Evolutionary conservation across 345 rosid species (phyloP).

Genomic region (Boechera divaricarpa): DNA sequence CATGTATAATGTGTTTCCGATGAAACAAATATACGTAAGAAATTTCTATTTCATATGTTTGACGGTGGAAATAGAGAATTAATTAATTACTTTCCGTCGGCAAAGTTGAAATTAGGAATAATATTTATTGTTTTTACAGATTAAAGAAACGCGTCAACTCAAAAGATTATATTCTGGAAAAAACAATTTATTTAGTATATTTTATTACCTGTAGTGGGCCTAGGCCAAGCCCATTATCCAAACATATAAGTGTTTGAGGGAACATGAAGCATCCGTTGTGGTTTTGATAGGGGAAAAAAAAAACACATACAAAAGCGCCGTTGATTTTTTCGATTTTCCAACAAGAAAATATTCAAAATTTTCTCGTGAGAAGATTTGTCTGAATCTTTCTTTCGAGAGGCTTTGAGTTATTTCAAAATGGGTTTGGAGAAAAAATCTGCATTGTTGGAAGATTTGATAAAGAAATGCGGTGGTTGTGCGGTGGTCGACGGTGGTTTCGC

Average conservation of each 20-base stretch:
- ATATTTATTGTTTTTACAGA: slow-evolving; percentile 17
- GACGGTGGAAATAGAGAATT: slow-evolving; percentile 40
- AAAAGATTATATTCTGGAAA: not conserved
- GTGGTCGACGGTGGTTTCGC: slow-evolving; percentile 96
- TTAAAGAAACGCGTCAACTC: slow-evolving; percentile 37
- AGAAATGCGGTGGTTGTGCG: slow-evolving; percentile 85
- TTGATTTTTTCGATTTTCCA: slow-evolving; percentile 29
- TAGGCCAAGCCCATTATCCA: slow-evolving; percentile 41
- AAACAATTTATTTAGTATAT: not conserved
- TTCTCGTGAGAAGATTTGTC: not conserved
- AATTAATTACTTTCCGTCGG: slow-evolving; percentile 1
- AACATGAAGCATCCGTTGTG: slow-evolving; percentile 38
- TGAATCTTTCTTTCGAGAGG: not conserved
- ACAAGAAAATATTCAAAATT: slow-evolving; percentile 1
- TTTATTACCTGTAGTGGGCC: slow-evolving; percentile 34
- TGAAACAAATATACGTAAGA: not conserved
- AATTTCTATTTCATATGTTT: slow-evolving; percentile 15
- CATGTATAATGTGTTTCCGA: slow-evolving; percentile 10
- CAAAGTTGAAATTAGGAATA: slow-evolving; percentile 27
- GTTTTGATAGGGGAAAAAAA: not conserved
- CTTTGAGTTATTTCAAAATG: slow-evolving; percentile 42
- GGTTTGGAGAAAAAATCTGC: slow-evolving; percentile 52
- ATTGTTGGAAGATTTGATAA: slow-evolving; percentile 66
- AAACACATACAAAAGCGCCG: slow-evolving; percentile 33
- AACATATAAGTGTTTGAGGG: slow-evolving; percentile 38